A percentile compares a stretch with the other conserved stretches of the same genome.
phyloP scores from a whole-genome alignment of 1,284 basidiomycete genomes.

The Ceratobasidium sp. region DNA sequence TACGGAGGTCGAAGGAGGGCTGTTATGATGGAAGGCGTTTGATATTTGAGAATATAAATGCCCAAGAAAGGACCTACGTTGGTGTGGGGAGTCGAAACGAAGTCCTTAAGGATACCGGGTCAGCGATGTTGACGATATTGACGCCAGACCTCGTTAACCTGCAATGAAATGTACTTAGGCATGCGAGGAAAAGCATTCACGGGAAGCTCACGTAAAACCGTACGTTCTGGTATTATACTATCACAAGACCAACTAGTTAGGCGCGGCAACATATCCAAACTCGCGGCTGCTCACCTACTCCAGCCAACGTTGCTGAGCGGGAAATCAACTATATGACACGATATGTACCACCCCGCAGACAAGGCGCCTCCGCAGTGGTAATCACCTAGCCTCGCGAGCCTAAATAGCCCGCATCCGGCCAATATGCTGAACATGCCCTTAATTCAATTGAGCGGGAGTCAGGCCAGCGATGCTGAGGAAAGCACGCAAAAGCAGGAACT shows the following conservation, averaged over 20 bases:
- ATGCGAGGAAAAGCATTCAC: neutral
- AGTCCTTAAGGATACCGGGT: slow-evolving; percentile 40
- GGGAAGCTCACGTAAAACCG: slow-evolving; percentile 38
- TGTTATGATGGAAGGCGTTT: slow-evolving; percentile 33
- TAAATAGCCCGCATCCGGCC: neutral
- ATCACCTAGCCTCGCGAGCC: too few relatives aligned
- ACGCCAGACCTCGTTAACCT: slow-evolving; percentile 27
- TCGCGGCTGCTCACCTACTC: slow-evolving; percentile 24
- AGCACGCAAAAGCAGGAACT: too few relatives aligned
- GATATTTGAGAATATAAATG: neutral
- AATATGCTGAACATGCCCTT: too few relatives aligned
- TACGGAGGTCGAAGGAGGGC: slow-evolving; percentile 40
- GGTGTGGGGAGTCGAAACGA: slow-evolving; percentile 45
- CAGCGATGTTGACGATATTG: slow-evolving; percentile 31
- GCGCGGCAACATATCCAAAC: neutral
- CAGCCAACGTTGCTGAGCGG: slow-evolving; percentile 41
- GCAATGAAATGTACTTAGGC: too few relatives aligned
- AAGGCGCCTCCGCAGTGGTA: slow-evolving; percentile 15
- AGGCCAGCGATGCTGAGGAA: too few relatives aligned
- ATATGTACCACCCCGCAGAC: slow-evolving; percentile 38
- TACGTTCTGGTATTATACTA: slow-evolving; percentile 44
- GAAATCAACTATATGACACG: slow-evolving; percentile 41
- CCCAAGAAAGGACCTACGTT: slow-evolving; percentile 36
- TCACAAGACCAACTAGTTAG: neutral
- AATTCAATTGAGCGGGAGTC: too few relatives aligned